These are phyloP conservation scores for Pestalotiopsis sp. DNA, from an alignment of 2,329 filamentous ascomycete genomes.

Conservation along the genomic window DNA sequence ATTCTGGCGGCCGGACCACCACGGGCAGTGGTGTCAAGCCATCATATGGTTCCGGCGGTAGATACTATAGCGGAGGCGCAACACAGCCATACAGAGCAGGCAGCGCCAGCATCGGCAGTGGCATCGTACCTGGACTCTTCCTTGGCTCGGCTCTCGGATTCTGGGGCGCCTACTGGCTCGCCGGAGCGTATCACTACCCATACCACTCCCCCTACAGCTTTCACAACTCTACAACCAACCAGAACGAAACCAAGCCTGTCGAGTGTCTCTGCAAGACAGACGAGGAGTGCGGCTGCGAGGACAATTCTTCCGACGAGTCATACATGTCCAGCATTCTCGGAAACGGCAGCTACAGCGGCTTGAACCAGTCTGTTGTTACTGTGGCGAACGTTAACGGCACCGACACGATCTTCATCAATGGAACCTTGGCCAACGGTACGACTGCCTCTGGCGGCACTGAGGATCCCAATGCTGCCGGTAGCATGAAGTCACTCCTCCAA, in stretches of 20 bases:
- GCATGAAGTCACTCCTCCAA: conserved; percentile 36
- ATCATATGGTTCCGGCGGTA: conserved; percentile 58
- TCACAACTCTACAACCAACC: conserved; percentile 52
- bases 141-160: conserved; percentile 52
- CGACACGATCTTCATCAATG: conserved; percentile 70
- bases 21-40: conserved; percentile 61
- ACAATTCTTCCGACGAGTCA: conserved; percentile 63
- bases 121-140: conserved; percentile 55
- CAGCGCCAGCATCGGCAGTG: conserved; percentile 41
- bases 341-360: conserved; percentile 59
- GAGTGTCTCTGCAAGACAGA: conserved; percentile 62
- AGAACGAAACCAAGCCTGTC: conserved; percentile 63
- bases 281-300: conserved; percentile 57
- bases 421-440: conserved; percentile 72
- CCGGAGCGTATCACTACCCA: conserved; percentile 53
- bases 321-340: conserved; percentile 68
- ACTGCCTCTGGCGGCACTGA: conserved; percentile 52
- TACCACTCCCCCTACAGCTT: conserved; percentile 51
- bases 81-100: conserved; percentile 63
- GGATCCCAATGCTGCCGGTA: conserved; percentile 36
- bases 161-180: conserved; percentile 61
- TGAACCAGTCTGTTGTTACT: conserved; percentile 65
- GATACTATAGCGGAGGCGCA: conserved; percentile 70
- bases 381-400: conserved; percentile 67
- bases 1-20: conserved; percentile 53